Percentiles rank a stretch among this genome's conserved stretches.
Evolutionary conservation across 768 basidiomycete genomes (phyloP).

Genomic region (Auriculariales sp.): DNA sequence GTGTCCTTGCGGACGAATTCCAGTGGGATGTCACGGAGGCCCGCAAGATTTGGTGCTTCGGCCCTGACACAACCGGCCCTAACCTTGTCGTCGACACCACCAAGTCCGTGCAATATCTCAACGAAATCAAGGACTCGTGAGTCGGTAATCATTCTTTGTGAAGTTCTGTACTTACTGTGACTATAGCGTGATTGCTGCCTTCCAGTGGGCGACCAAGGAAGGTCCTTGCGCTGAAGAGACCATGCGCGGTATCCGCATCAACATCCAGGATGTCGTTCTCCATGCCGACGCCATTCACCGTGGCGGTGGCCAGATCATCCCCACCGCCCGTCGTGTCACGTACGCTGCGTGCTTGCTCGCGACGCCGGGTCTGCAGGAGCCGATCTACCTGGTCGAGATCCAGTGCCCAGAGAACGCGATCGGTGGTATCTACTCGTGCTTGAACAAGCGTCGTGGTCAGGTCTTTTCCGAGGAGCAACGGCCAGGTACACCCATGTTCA

Average conservation of each 20-base stretch:
- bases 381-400: slow-evolving; percentile 94
- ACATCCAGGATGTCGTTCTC: slow-evolving; percentile 90
- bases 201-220: slow-evolving; percentile 99
- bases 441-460: slow-evolving; percentile 97
- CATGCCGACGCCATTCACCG: slow-evolving; percentile 99
- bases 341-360: slow-evolving; percentile 94
- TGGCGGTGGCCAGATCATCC: slow-evolving; percentile 97
- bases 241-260: slow-evolving; percentile 96
- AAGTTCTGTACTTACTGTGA: neutral
- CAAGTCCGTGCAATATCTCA: slow-evolving; percentile 98
- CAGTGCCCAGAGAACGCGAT: slow-evolving; percentile 96
- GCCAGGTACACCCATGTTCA: slow-evolving; percentile 97
- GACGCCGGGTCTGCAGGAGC: slow-evolving; percentile 85
- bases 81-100: slow-evolving; percentile 96
- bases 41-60: slow-evolving; percentile 99
- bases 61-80: slow-evolving; percentile 92
- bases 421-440: slow-evolving; percentile 86
- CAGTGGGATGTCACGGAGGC: slow-evolving; percentile 99
- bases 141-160: slow-evolving; percentile 9
- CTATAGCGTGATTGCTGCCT: slow-evolving; percentile 49
- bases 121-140: slow-evolving; percentile 99
- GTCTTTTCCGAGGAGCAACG: slow-evolving; percentile 97
- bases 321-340: slow-evolving; percentile 87
- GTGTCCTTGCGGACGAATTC: slow-evolving; percentile 87
- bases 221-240: slow-evolving; percentile 94